phyloP scores from a whole-genome alignment of 2,329 filamentous ascomycete species.

The Sphaerulina musiva region DNA sequence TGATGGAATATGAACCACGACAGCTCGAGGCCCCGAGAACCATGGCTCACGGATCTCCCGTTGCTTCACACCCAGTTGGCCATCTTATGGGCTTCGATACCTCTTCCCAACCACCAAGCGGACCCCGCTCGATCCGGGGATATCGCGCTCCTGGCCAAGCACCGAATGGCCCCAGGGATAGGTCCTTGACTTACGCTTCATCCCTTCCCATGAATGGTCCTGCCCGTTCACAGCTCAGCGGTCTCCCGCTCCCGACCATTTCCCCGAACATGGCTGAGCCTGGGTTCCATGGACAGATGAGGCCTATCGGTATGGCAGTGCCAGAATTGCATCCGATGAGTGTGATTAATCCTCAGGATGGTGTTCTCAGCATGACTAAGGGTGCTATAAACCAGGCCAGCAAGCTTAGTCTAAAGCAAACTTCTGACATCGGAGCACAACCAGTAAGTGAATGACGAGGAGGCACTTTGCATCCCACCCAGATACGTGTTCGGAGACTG shows the following conservation, averaged over 20 bases:
- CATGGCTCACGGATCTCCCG: no score
- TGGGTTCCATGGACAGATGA: neutral
- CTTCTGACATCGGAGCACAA: neutral
- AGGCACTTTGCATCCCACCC: conserved; percentile 34
- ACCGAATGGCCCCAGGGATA: neutral
- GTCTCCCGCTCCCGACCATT: neutral
- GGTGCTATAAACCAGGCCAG: neutral
- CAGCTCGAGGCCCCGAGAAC: no score
- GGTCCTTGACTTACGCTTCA: neutral
- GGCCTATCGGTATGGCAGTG: no score
- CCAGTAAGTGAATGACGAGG: conserved; percentile 46
- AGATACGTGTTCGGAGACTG: conserved; percentile 53
- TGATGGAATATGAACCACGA: no score
- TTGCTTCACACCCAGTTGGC: neutral
- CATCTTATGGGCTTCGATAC: neutral
- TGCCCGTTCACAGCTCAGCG: neutral
- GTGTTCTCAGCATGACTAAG: neutral
- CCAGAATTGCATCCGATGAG: neutral
- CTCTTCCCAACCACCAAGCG: neutral
- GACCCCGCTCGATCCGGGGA: no score
- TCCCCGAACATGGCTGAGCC: neutral
- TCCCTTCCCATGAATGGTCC: neutral
- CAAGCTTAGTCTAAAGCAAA: neutral
- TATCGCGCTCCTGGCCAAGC: no score
- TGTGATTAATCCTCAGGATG: neutral